A percentile compares a stretch with the other conserved stretches of the same genome.
Evolutionary conservation across 768 basidiomycete species (phyloP).

Genomic region (Pseudohyphozyma bogoriensis): DNA sequence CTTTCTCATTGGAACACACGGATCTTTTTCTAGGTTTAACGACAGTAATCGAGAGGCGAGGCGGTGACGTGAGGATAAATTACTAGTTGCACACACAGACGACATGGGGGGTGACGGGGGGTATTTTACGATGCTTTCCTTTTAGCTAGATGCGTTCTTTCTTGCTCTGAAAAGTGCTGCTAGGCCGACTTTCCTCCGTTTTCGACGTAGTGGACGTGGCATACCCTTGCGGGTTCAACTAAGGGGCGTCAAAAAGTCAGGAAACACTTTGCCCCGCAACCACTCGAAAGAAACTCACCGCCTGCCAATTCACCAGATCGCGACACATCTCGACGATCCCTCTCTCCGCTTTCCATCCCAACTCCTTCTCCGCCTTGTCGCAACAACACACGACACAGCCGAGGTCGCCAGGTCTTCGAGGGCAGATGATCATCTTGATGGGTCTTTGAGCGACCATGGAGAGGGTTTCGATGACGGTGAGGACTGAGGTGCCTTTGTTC

Average conservation of each 20-base stretch:
- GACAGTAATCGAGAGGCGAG: too few species aligned
- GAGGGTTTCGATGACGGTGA: slow-evolving; percentile 7
- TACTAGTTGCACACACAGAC: too few species aligned
- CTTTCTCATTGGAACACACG: too few species aligned
- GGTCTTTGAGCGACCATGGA: slow-evolving; percentile 2
- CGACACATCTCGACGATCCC: slow-evolving; percentile 6
- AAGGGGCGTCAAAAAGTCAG: too few species aligned
- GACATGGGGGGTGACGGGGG: too few species aligned
- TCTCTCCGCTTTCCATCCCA: slow-evolving; percentile 8
- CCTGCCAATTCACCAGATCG: slow-evolving; percentile 5
- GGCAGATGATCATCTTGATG: slow-evolving; percentile 5
- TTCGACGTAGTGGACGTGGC: too few species aligned
- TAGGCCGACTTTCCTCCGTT: not conserved
- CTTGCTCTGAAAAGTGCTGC: too few species aligned
- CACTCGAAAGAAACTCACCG: not conserved
- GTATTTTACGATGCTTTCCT: too few species aligned
- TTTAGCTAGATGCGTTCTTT: too few species aligned
- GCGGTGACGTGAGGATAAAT: too few species aligned
- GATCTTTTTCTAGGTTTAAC: too few species aligned
- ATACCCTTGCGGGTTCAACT: too few species aligned
- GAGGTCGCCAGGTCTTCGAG: slow-evolving; percentile 2
- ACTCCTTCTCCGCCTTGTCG: slow-evolving; percentile 6
- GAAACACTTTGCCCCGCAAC: not conserved
- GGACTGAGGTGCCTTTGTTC: slow-evolving; percentile 5
- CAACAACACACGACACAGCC: slow-evolving; percentile 1